phyloP scores from a whole-genome alignment of 805 yeast species.

The Candida sithepensis region DNA sequence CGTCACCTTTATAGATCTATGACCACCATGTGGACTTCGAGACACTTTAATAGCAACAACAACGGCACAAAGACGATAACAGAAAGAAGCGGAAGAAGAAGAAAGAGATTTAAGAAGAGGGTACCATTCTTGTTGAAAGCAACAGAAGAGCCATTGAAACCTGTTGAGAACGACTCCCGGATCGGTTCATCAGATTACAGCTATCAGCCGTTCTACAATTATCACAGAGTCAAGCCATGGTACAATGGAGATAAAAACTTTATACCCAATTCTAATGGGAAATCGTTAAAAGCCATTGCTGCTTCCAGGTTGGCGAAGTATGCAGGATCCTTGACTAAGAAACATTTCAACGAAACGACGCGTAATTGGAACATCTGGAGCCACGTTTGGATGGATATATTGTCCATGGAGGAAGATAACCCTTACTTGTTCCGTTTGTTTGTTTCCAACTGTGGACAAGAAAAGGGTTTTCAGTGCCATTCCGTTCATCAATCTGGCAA shows the following conservation, averaged over 20 bases:
- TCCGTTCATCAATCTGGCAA: constrained; percentile 12
- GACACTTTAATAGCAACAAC: no score
- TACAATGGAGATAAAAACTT: no score
- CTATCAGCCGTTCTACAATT: constrained; percentile 9
- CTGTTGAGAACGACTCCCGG: background rate
- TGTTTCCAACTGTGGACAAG: constrained; percentile 20
- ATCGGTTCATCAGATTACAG: constrained; percentile 9
- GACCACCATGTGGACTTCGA: no score
- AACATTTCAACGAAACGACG: constrained; percentile 24
- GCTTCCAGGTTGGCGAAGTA: constrained; percentile 26
- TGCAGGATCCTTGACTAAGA: constrained; percentile 15
- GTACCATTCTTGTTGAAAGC: no score
- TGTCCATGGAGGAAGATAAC: constrained; percentile 28
- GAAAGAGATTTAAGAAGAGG: no score
- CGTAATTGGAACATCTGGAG: constrained; percentile 27
- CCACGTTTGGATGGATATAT: constrained; percentile 31
- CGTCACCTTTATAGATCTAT: no score
- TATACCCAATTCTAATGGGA: no score
- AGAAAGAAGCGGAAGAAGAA: no score
- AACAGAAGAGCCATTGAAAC: no score
- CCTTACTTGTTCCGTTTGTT: constrained; percentile 28
- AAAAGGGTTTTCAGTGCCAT: constrained; percentile 18
- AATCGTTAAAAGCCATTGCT: constrained; percentile 24
- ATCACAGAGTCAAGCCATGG: constrained; percentile 9
- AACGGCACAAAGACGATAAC: no score